A percentile compares a stretch with the other conserved stretches of the same genome.
Conservation (phyloP, 2,329 filamentous ascomycete species). For the Alternaria sp. region DNA sequence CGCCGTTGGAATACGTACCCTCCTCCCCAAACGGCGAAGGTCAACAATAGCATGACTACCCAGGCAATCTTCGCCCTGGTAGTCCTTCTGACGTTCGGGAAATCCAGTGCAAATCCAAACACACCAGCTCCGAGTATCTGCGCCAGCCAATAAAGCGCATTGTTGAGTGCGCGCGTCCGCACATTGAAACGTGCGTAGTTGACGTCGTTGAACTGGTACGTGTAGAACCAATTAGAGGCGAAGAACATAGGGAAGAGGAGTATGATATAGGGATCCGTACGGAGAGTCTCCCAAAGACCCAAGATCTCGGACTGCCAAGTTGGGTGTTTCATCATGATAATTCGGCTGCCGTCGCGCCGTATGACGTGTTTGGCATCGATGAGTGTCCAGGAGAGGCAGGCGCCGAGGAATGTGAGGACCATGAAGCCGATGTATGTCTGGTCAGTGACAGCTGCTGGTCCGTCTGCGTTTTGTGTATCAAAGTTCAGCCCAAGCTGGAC, state of each 20-base stretch:
- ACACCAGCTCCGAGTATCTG: constrained; percentile 76
- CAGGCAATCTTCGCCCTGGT: constrained; percentile 69
- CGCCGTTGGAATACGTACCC: constrained; percentile 74
- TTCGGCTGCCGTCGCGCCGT: constrained; percentile 73
- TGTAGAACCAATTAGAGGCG: constrained; percentile 77
- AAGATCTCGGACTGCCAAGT: constrained; percentile 78
- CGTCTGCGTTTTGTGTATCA: constrained; percentile 53
- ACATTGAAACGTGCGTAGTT: constrained; percentile 72
- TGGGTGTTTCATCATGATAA: constrained; percentile 87
- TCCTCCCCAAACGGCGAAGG: constrained; percentile 78
- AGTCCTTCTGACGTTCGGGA: constrained; percentile 60
- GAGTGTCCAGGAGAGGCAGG: constrained; percentile 70
- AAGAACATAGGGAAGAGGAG: constrained; percentile 80
- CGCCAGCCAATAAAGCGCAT: constrained; percentile 73
- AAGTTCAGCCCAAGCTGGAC: constrained; percentile 74
- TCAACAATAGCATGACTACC: constrained; percentile 67
- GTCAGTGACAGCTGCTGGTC: constrained; percentile 61
- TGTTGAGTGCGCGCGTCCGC: constrained; percentile 74
- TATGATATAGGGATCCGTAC: constrained; percentile 71
- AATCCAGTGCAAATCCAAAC: constrained; percentile 73
- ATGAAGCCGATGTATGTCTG: constrained; percentile 85
- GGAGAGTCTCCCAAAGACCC: constrained; percentile 75
- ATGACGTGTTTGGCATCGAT: constrained; percentile 72
- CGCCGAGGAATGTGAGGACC: constrained; percentile 75
- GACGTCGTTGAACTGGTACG: constrained; percentile 76